Evolutionary conservation across 768 basidiomycete species (phyloP).

Genomic region (Leucocoprinus birnbaumii): DNA sequence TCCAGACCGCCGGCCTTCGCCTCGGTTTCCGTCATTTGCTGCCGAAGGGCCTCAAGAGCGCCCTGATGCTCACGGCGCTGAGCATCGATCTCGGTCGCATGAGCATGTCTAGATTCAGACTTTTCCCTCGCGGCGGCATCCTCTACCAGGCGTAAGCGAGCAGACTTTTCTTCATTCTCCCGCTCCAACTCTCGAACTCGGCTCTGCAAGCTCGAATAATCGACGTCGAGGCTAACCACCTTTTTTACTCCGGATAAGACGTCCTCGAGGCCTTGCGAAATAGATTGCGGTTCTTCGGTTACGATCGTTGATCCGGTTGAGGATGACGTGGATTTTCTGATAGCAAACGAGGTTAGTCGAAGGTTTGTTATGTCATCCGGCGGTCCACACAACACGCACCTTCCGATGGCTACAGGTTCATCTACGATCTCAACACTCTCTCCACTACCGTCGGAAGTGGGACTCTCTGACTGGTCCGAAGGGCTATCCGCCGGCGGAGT

Average conservation of each 20-base stretch:
- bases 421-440: not conserved
- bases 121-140: not conserved
- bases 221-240: not conserved
- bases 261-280: not conserved
- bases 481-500: not conserved
- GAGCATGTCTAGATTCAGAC: not conserved
- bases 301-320: constrained; percentile 2
- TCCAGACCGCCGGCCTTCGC: not conserved
- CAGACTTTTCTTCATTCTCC: not conserved
- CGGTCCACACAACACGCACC: not conserved
- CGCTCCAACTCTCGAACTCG: not conserved
- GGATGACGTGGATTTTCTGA: constrained; percentile 2
- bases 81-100: not conserved
- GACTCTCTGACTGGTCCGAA: not conserved
- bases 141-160: not conserved
- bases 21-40: not conserved
- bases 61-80: not conserved
- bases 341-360: not conserved
- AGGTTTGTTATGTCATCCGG: not conserved
- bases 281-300: not conserved
- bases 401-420: not conserved
- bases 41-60: not conserved
- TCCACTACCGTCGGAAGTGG: not conserved
- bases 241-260: not conserved
- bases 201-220: not conserved